phyloP scores from a whole-genome alignment of 2,329 filamentous ascomycete species.

The Penicillium sp. region DNA sequence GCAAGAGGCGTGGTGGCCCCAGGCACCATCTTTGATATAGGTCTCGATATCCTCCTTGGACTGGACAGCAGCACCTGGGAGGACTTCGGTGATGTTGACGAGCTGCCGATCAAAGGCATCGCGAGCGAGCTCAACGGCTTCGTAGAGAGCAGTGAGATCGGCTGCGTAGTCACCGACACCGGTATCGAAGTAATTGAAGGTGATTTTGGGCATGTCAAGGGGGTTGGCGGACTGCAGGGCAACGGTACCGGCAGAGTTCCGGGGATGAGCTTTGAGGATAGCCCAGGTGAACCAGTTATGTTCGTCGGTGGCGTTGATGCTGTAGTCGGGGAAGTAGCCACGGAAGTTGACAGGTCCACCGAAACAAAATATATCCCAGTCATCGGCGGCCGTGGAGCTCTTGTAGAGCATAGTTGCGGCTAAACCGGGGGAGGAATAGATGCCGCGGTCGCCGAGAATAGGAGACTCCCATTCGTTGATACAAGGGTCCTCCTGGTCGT shows the following conservation, averaged over 20 bases:
- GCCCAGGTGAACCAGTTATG: slow-evolving; percentile 47
- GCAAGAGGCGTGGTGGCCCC: slow-evolving; percentile 44
- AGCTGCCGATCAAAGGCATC: slow-evolving; percentile 14
- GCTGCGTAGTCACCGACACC: slow-evolving; percentile 24
- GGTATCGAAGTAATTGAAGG: slow-evolving; percentile 58
- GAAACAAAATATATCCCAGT: slow-evolving; percentile 55
- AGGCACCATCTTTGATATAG: neutral
- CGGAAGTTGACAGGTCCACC: slow-evolving; percentile 58
- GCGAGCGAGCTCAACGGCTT: neutral
- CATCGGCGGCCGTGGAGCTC: slow-evolving; percentile 40
- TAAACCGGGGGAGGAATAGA: slow-evolving; percentile 53
- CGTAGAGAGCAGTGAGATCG: neutral
- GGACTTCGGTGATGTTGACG: neutral
- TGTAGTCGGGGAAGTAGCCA: slow-evolving; percentile 48
- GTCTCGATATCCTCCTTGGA: neutral
- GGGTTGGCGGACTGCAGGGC: slow-evolving; percentile 61
- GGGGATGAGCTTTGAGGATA: slow-evolving; percentile 61
- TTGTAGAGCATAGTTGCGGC: slow-evolving; percentile 49
- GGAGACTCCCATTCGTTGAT: slow-evolving; percentile 43
- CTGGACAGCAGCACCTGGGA: neutral
- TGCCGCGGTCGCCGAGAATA: slow-evolving; percentile 37
- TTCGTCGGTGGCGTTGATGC: slow-evolving; percentile 40
- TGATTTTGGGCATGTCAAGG: slow-evolving; percentile 61
- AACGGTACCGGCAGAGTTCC: slow-evolving; percentile 63
- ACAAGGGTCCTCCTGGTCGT: slow-evolving; percentile 38